Evolutionary conservation across 495 filamentous ascomycete genomes (phyloP).

Genomic region (Thozetella sp.): DNA sequence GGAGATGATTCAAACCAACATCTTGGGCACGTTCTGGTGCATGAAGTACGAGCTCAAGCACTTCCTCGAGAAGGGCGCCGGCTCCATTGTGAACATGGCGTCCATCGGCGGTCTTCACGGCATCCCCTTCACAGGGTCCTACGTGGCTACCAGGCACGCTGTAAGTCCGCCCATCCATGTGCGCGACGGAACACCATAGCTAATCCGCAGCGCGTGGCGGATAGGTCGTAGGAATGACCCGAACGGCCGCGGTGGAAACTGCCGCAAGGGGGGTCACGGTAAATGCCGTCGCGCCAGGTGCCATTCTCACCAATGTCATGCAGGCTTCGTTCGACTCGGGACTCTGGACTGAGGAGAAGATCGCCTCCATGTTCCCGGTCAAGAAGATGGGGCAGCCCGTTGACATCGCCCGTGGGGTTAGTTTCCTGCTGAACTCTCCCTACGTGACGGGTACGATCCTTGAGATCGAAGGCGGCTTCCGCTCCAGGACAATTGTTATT

Average conservation of each 20-base stretch:
- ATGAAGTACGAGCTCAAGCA: constrained; percentile 1
- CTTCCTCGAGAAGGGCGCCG: not conserved
- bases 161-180: not conserved
- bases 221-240: not conserved
- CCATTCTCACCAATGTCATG: not conserved
- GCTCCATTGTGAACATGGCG: not conserved
- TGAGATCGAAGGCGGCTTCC: not conserved
- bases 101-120: not conserved
- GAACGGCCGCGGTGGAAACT: not conserved
- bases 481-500: not conserved
- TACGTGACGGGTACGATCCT: not conserved
- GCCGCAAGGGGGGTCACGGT: not conserved
- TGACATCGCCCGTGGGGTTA: not conserved
- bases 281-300: not conserved
- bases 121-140: not conserved
- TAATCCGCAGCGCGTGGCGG: not conserved
- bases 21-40: not conserved
- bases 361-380: not conserved
- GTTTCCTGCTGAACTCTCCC: not conserved
- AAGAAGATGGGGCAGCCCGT: not conserved
- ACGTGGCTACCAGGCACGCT: not conserved
- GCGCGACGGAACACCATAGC: not conserved
- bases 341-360: not conserved
- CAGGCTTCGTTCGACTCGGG: not conserved
- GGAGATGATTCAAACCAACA: not conserved